phyloP scores from a whole-genome alignment of 108 stramenopile genomes.

The Ochromonas danica region DNA sequence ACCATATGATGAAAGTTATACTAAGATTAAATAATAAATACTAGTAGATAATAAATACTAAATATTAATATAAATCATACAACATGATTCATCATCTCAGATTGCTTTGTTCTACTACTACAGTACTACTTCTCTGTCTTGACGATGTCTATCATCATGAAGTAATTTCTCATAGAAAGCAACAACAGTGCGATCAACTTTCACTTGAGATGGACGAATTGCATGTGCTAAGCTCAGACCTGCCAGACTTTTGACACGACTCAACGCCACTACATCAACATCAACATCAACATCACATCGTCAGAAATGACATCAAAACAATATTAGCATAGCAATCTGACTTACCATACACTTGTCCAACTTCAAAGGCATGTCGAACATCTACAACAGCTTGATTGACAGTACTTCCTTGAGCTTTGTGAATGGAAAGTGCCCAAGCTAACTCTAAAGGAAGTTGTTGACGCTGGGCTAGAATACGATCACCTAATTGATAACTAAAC shows the following conservation, averaged over 20 bases:
- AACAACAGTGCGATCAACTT: not conserved
- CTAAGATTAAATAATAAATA: too few relatives aligned
- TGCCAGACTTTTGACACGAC: not conserved
- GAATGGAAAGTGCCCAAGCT: slow-evolving; percentile 19
- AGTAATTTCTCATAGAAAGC: not conserved
- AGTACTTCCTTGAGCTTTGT: not conserved
- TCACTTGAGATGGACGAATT: not conserved
- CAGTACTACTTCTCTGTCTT: too few relatives aligned
- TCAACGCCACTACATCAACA: not conserved
- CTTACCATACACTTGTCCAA: slow-evolving; percentile 22
- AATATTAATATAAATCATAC: too few relatives aligned
- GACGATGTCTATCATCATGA: not conserved
- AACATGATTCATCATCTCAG: too few relatives aligned
- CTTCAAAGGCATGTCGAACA: not conserved
- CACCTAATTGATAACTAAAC: not conserved
- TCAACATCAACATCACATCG: not conserved
- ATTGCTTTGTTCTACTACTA: too few relatives aligned
- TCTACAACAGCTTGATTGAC: not conserved
- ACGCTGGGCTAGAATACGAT: not conserved
- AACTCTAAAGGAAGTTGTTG: slow-evolving; percentile 8
- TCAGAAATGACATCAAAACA: not conserved
- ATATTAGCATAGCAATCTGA: not conserved
- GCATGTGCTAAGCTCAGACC: not conserved
- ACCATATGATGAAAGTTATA: too few relatives aligned
- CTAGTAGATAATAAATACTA: too few relatives aligned